These are phyloP conservation scores for Nymphaea thermarum DNA, from an alignment of 164 flowering plant species.

Conservation along the genomic window DNA sequence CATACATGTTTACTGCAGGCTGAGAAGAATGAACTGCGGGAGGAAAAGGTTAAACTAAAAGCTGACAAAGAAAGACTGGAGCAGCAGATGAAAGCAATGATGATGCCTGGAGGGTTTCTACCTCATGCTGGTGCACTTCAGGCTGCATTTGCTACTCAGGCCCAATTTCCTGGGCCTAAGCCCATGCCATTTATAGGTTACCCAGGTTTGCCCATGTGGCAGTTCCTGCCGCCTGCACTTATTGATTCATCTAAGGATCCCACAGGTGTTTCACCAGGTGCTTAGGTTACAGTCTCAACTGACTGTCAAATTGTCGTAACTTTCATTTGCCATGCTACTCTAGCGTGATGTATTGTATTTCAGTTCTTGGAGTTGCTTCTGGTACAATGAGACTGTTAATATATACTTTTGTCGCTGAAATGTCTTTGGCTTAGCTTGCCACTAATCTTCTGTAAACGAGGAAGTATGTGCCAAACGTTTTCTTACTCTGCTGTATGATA, in stretches of 20 bases:
- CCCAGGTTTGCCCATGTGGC: constrained; percentile 3
- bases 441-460: no score
- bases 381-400: no score
- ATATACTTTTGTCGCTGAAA: no score
- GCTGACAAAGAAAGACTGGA: constrained; percentile 56
- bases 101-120: constrained; percentile 14
- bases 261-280: no score
- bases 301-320: no score
- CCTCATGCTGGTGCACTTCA: background rate
- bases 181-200: background rate
- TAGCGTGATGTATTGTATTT: no score
- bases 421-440: no score
- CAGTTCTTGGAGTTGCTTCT: no score
- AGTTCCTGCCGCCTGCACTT: background rate
- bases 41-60: constrained; percentile 43
- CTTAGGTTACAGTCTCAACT: no score
- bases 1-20: constrained; percentile 21
- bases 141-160: background rate
- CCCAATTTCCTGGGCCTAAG: background rate
- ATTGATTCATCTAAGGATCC: constrained; percentile 1
- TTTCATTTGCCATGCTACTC: no score
- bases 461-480: no score
- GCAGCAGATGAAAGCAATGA: constrained; percentile 40
- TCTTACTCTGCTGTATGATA: no score
- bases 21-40: constrained; percentile 66